Conservation (phyloP, 257 asterid species). For the Cruciata laevipes region DNA sequence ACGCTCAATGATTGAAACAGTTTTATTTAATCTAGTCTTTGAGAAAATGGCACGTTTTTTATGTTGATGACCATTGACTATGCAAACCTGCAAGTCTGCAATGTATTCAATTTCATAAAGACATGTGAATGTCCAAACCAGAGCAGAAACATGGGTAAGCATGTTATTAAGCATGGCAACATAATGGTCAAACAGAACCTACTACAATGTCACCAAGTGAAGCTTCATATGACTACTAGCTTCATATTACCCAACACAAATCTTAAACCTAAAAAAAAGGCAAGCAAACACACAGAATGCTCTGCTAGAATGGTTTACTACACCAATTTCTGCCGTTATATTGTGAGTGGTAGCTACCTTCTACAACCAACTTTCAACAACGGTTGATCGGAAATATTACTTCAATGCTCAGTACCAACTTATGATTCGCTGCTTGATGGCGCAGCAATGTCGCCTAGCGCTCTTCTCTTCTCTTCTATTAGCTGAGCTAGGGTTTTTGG, state of each 20-base stretch:
- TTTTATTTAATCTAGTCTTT: too few relatives aligned
- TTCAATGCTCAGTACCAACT: slow-evolving; percentile 8
- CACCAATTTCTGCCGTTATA: neutral
- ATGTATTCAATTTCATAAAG: neutral
- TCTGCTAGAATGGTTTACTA: neutral
- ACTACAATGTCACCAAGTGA: neutral
- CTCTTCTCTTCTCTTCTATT: slow-evolving; percentile 31
- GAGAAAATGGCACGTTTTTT: neutral
- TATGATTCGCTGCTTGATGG: slow-evolving; percentile 12
- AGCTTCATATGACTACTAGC: neutral
- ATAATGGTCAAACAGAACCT: neutral
- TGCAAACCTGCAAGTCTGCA: too few relatives aligned
- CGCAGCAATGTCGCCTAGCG: slow-evolving; percentile 10
- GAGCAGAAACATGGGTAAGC: neutral
- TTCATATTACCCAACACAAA: neutral
- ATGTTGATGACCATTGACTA: neutral
- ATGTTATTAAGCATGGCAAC: neutral
- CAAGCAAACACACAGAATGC: slow-evolving; percentile 1
- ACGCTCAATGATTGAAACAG: neutral
- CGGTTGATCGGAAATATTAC: slow-evolving; percentile 1
- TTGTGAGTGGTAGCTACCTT: neutral
- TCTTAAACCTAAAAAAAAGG: neutral
- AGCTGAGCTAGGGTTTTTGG: slow-evolving; percentile 36
- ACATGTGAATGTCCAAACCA: neutral
- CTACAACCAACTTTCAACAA: slow-evolving; percentile 12